Evolutionary conservation across 2,329 filamentous ascomycete genomes (phyloP), one percentile per base, ranked within the genome.

Genomic region (Thelonectria olida): DNA sequence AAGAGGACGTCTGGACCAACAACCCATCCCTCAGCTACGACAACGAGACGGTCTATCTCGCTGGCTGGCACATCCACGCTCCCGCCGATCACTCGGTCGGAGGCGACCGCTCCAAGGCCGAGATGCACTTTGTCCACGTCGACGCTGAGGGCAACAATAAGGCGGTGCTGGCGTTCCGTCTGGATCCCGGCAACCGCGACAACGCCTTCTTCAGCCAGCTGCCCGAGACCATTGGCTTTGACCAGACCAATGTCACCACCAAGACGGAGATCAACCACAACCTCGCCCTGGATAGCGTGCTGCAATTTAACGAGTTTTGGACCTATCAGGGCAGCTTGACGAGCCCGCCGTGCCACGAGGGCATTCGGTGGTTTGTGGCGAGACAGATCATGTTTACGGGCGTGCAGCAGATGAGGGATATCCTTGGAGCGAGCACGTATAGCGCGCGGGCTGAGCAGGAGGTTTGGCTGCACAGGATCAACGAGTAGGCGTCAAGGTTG

Each of bases 321-420:
- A 67, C 66, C 2, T 68, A 68, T 20, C 49, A 68, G 39, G 66
- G 66, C 0, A 68, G 66, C 10, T 48, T 68, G 63, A 68, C 66
- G 4, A 68, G 66, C 15, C 66, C 66, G 0, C 66, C 66, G 2
- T 68, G 66, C 5, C 50, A 48, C 0, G 66, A 68, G 20, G 66
- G 66, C 0, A 68, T 68, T 4, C 57, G 66, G 0, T 68, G 63
- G 10, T 68, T 68, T 9, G 52, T 68, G 1, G 61, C 66, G 0
- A 53, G 66, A 0, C 66, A 62, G n/a, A 53, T 68, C 1, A 9
- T 68, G 34, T 68, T 68, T 15, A 68, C 66, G 1, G 49, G 66
- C 4, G 66, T 65, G 17, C 12, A 61, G 19, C 66, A 68, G 39
- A 68, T 68, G 66, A 60, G 66, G 8, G 47, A 31, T 8, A 65